phyloP scores from a whole-genome alignment of 257 asterid genomes.

The Solanum commersonii region DNA sequence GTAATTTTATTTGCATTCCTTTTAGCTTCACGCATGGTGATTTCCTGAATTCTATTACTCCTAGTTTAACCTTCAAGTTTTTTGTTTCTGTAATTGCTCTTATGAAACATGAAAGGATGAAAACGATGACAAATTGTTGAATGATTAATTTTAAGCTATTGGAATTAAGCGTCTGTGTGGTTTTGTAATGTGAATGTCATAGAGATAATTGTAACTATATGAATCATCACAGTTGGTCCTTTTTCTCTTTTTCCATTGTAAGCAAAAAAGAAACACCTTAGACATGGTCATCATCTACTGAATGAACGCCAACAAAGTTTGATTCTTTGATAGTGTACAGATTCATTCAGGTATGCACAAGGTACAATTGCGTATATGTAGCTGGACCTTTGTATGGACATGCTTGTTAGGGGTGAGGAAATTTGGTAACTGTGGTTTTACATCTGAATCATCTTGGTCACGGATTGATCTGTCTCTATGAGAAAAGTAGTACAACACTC shows the following conservation, averaged over 20 bases:
- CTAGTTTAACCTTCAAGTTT: neutral
- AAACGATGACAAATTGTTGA: neutral
- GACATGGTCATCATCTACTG: neutral
- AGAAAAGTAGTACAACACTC: neutral
- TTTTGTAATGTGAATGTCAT: neutral
- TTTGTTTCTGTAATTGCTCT: neutral
- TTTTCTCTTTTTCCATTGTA: neutral
- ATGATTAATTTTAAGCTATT: neutral
- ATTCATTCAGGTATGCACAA: neutral
- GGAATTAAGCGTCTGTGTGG: neutral
- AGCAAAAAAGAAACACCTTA: neutral
- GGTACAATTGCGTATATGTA: neutral
- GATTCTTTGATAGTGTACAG: neutral
- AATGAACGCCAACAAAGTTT: neutral
- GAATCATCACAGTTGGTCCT: neutral
- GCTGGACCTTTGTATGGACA: neutral
- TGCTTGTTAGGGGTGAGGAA: neutral
- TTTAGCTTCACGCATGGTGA: neutral
- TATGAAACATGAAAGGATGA: neutral
- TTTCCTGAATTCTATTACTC: neutral
- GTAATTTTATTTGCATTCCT: neutral
- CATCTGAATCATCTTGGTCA: neutral
- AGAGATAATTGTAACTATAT: neutral
- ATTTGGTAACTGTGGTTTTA: neutral
- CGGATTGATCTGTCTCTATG: neutral